phyloP scores from a whole-genome alignment of 1,139 yeast genomes.

The Candida gigantensis region DNA sequence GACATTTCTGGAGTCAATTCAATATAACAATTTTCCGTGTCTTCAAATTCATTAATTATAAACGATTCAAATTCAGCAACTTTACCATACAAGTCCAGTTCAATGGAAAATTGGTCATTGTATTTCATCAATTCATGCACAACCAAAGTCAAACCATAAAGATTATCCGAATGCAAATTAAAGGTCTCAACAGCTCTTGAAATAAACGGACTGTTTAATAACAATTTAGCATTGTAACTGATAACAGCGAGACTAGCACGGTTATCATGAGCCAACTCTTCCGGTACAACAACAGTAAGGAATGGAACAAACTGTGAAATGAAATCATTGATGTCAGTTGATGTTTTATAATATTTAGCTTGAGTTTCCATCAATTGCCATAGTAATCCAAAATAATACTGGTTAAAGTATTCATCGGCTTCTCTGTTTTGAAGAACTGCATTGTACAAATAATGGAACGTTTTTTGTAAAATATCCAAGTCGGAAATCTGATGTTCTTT shows the following conservation, averaged over 20 bases:
- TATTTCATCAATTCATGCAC: slow-evolving; percentile 25
- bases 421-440: slow-evolving; percentile 26
- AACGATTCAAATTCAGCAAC: slow-evolving; percentile 36
- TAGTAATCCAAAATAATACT: slow-evolving; percentile 35
- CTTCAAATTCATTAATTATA: slow-evolving; percentile 51
- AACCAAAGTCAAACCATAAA: slow-evolving; percentile 34
- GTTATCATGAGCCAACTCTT: slow-evolving; percentile 10
- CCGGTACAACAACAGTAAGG: slow-evolving; percentile 17
- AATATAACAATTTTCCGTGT: slow-evolving; percentile 50
- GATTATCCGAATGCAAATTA: slow-evolving; percentile 34
- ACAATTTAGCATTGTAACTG: slow-evolving; percentile 18
- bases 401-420: slow-evolving; percentile 22
- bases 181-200: slow-evolving; percentile 28
- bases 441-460: slow-evolving; percentile 34
- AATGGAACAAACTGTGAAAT: slow-evolving; percentile 32
- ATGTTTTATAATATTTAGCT: slow-evolving; percentile 24
- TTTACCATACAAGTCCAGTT: slow-evolving; percentile 16
- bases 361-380: slow-evolving; percentile 40
- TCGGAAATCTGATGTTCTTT: slow-evolving; percentile 37
- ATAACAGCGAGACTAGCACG: slow-evolving; percentile 9
- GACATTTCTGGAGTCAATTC: slow-evolving; percentile 38
- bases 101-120: background rate
- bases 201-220: slow-evolving; percentile 35
- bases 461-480: slow-evolving; percentile 29
- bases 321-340: slow-evolving; percentile 28